Evolutionary conservation across 768 basidiomycete species (phyloP).

Genomic region (Boletus pseudopeckii): DNA sequence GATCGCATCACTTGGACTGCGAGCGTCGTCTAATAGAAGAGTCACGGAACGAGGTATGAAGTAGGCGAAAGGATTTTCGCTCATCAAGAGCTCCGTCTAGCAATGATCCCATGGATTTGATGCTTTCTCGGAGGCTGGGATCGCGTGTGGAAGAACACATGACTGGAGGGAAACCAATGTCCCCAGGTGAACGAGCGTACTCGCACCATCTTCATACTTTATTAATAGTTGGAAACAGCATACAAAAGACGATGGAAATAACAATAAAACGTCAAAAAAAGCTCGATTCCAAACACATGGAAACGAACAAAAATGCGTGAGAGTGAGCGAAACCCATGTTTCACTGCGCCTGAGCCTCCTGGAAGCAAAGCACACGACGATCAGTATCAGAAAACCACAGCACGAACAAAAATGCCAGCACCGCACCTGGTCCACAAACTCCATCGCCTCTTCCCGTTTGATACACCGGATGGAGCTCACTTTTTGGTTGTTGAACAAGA

Average conservation of each 20-base stretch:
- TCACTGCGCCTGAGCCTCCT: constrained; percentile 51
- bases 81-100: too few relatives aligned
- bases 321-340: background rate
- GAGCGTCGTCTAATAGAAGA: too few relatives aligned
- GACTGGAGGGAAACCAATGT: background rate
- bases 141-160: background rate
- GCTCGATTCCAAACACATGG: background rate
- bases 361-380: background rate
- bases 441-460: constrained; percentile 85
- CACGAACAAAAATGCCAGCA: background rate
- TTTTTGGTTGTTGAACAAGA: constrained; percentile 94
- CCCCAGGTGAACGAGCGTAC: background rate
- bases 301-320: background rate
- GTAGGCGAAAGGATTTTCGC: too few relatives aligned
- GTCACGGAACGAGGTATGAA: too few relatives aligned
- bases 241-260: constrained; percentile 19
- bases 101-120: too few relatives aligned
- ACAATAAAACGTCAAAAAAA: constrained; percentile 11
- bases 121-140: too few relatives aligned
- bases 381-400: background rate
- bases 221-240: background rate
- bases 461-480: constrained; percentile 87
- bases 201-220: background rate
- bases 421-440: constrained; percentile 86
- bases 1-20: background rate